These are phyloP conservation scores for Aulographum hederae DNA, from an alignment of 2,329 filamentous ascomycete species.

Conservation along the genomic window DNA sequence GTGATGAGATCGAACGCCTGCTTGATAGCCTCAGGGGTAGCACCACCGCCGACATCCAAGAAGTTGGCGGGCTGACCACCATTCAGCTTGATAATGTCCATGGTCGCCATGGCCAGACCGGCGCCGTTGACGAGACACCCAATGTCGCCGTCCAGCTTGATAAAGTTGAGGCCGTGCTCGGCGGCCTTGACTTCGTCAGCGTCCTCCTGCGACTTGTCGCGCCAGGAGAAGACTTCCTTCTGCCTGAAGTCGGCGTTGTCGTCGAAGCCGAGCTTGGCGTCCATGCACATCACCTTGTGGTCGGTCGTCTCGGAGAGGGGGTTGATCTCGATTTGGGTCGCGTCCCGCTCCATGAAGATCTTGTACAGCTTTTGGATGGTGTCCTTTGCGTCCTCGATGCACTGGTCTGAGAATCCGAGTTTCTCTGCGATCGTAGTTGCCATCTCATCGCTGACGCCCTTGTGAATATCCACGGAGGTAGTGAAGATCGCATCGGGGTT, in stretches of 20 bases:
- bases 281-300: constrained; percentile 97
- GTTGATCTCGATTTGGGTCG: constrained; percentile 99
- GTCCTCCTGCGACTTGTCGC: constrained; percentile 91
- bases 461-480: constrained; percentile 83
- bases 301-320: constrained; percentile 95
- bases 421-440: constrained; percentile 76
- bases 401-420: constrained; percentile 95
- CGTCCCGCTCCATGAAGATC: constrained; percentile 96
- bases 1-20: constrained; percentile 98
- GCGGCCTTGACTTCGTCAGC: constrained; percentile 94
- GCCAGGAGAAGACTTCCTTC: constrained; percentile 86
- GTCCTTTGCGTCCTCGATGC: constrained; percentile 84
- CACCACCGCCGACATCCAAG: constrained; percentile 94
- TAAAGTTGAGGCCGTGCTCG: constrained; percentile 92
- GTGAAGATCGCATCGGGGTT: constrained; percentile 90
- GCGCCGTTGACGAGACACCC: constrained; percentile 98
- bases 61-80: constrained; percentile 94
- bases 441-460: constrained; percentile 88
- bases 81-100: constrained; percentile 99
- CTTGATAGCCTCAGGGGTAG: constrained; percentile 89
- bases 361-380: constrained; percentile 98
- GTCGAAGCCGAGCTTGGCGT: constrained; percentile 96
- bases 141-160: constrained; percentile 98
- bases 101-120: constrained; percentile 98
- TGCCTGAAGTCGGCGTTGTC: constrained; percentile 98